Conservation (phyloP, 495 filamentous ascomycete genomes). For the Immersiella caudata region DNA sequence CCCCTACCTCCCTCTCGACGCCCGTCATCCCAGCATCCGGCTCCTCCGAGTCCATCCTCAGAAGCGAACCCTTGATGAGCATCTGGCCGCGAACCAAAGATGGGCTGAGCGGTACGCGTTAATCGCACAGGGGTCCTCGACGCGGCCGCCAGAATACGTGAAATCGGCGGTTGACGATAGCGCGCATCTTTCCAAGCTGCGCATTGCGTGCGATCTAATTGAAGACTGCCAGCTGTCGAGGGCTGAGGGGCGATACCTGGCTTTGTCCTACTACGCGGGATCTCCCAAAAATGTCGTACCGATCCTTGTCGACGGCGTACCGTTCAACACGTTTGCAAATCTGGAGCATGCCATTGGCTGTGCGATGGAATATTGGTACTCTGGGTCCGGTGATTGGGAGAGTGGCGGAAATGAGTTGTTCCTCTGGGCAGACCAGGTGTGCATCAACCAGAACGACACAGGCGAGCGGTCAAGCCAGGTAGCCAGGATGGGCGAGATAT, state of each 20-base stretch:
- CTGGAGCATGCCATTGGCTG: not conserved
- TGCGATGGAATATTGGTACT: not conserved
- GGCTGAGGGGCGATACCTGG: not conserved
- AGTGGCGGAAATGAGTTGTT: not conserved
- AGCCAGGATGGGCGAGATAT: not conserved
- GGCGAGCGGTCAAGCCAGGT: not conserved
- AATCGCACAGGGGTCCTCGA: too few relatives aligned
- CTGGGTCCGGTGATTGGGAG: too few relatives aligned
- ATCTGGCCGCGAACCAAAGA: too few relatives aligned
- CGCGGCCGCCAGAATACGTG: too few relatives aligned
- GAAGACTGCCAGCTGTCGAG: not conserved
- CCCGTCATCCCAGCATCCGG: too few relatives aligned
- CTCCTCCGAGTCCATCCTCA: too few relatives aligned
- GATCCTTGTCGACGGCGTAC: not conserved
- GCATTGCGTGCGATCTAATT: not conserved
- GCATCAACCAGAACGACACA: not conserved
- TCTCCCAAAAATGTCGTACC: not conserved
- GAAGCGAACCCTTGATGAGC: too few relatives aligned
- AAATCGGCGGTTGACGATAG: too few relatives aligned
- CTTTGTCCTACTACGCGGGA: not conserved
- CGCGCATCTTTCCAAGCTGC: too few relatives aligned
- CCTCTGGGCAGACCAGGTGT: not conserved
- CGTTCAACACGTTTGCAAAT: not conserved
- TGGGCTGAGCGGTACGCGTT: too few relatives aligned
- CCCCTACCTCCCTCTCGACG: too few relatives aligned